Evolutionary conservation across 140 eudicot species (phyloP).

Genomic region (Stevia rebaudiana): DNA sequence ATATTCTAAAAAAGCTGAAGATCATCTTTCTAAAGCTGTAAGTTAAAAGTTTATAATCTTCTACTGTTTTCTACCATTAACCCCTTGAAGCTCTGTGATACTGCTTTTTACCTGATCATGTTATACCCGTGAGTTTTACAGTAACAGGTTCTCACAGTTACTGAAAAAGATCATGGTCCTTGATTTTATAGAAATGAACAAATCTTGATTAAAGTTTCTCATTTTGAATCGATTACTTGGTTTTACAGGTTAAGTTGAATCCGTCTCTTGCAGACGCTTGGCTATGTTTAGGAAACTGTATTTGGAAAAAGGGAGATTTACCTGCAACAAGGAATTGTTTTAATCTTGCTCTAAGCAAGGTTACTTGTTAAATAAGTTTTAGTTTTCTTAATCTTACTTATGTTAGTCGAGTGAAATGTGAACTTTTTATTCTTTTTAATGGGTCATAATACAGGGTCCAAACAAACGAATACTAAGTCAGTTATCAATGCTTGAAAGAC

Average conservation of each 20-base stretch:
- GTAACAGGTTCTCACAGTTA: too few species aligned
- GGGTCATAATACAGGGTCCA: constrained; percentile 53
- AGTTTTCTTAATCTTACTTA: not conserved
- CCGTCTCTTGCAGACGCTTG: constrained; percentile 97
- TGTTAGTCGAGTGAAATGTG: not conserved
- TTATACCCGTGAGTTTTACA: too few species aligned
- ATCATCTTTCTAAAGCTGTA: constrained; percentile 98
- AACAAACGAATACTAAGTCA: constrained; percentile 78
- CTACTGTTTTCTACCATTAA: too few species aligned
- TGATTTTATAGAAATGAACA: not conserved
- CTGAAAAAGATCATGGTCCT: not conserved
- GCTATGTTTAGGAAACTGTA: constrained; percentile 88
- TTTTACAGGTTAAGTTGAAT: constrained; percentile 77
- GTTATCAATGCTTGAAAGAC: constrained; percentile 97
- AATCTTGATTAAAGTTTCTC: constrained; percentile 3
- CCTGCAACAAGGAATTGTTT: constrained; percentile 72
- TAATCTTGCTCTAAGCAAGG: constrained; percentile 83
- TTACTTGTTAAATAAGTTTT: constrained; percentile 15
- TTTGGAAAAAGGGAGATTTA: constrained; percentile 95
- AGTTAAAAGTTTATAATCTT: constrained; percentile 16
- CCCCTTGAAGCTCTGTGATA: too few species aligned
- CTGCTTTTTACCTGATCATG: too few species aligned
- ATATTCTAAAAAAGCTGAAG: constrained; percentile 87
- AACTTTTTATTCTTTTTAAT: constrained; percentile 1
- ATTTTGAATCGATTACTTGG: not conserved